Base-by-base conservation (phyloP, 202 grass and related monocot species). In the Musa balbisiana region DNA sequence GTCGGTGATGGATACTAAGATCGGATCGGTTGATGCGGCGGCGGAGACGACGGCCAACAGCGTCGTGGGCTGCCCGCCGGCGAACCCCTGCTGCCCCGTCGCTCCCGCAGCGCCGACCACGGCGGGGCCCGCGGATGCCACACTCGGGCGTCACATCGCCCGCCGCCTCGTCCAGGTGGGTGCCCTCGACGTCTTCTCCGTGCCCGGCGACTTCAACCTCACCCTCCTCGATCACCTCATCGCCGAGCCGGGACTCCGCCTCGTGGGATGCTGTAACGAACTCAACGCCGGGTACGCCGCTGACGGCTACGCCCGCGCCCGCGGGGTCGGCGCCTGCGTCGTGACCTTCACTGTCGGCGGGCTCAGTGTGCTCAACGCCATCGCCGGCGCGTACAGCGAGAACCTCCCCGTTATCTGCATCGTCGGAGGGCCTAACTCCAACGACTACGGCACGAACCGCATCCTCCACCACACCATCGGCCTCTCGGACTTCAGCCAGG, bases 191-290 rank as follows among this genome's bases (percentile, higher is more conserved):
- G 86, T 85, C 10, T 88, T 91, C 83, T 75, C 82, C 43, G 82
- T 91, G 8, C 84, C 85, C 0, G 85, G 82, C 10, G 82, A 90
- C 84, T 87, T 87, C 88, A 90, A 84, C 84, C 80, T 87, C 20
- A 82, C 82, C 21, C 79, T 90, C n/a, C 84, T 90, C 21, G 84
- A 90, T 66, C 75, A 85, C 74, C 83, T 87, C 62, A 83, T 82
- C 73, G 82, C 85, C 67, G 85, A 85, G 82, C 80, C 80, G 0
- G 85, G 82, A 54, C 88, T 88, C 15, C 70, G 1, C 52, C 75
- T 92, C 49, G 62, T 89, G 16, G 92, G 92, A 0, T 96, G 92
- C 87, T 96, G 92, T 87, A 96, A 96, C 92, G 92, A 96, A 85
- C 92, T 96, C 83, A 96, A 96, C 87, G 92, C 92, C 0, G 92